Conservation (phyloP, 208 protist genomes). For the Phytomonas francai region DNA sequence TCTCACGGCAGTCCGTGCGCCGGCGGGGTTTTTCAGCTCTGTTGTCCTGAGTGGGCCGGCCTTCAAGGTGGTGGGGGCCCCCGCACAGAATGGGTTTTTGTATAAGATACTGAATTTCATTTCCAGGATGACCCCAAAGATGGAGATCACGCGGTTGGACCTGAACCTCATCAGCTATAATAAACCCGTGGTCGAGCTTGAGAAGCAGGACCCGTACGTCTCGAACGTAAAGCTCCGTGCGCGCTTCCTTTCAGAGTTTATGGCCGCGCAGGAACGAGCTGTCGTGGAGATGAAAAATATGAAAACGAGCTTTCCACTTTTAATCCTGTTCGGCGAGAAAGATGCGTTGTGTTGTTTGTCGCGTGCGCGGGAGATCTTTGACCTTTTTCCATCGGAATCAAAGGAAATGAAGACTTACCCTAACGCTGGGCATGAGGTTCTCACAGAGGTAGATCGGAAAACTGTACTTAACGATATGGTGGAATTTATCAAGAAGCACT, state of each 20-base stretch:
- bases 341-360: constrained; percentile 37
- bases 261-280: constrained; percentile 32
- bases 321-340: constrained; percentile 53
- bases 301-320: constrained; percentile 33
- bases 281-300: constrained; percentile 12
- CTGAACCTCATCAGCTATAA: constrained; percentile 28
- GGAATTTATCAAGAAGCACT: constrained; percentile 32
- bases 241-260: constrained; percentile 40
- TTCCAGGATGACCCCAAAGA: constrained; percentile 31
- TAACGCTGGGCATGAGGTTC: constrained; percentile 42
- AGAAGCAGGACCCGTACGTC: constrained; percentile 56
- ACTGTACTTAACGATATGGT: constrained; percentile 49
- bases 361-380: constrained; percentile 31
- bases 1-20: constrained; percentile 38
- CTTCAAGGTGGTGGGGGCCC: constrained; percentile 13
- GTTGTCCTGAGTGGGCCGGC: constrained; percentile 66
- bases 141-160: constrained; percentile 29
- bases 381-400: constrained; percentile 27
- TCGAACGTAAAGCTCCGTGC: constrained; percentile 24
- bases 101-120: constrained; percentile 20
- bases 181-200: constrained; percentile 35
- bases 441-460: constrained; percentile 45
- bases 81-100: constrained; percentile 3
- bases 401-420: constrained; percentile 44
- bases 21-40: constrained; percentile 15